Base-by-base conservation (phyloP, 352 stramenopile genomes). In the Phytophthora ramorum region DNA sequence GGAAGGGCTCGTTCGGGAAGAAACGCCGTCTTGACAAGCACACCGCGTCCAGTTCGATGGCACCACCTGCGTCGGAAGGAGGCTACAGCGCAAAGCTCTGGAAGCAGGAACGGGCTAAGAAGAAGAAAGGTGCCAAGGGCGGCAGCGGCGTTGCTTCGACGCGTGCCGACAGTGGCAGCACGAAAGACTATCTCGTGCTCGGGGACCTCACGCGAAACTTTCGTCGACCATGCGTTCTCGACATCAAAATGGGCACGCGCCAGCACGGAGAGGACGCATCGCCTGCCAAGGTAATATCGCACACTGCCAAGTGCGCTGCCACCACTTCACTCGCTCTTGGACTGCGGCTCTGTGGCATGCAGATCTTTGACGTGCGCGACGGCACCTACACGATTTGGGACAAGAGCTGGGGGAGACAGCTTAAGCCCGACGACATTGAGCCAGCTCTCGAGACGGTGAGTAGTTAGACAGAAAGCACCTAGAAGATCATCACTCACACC, bases 201-300 rank as follows among this genome's bases (percentile, higher is more conserved):
- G 79, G 73, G 4, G 83, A 92, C 45, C 78, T 94, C 46, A 94
- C 83, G n/a, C 66, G 71, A 49, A 66, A 73, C 20, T 94, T 91
- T 66, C 53, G 59, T 58, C 66, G 78, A 3, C 85, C 85, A 32
- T 94, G 83, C 55, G 83, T 94, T 16, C 67, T 94, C 8, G 85
- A 94, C 53, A 87, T 94, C 52, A 94, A 94, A 47, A 92, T 94
- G 83, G 85, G 85, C 45, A 92, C 85, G 4, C 74, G 83, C 2
- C 85, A 94, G 56, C 85, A 94, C 47, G 85, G 85, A 47, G 83
- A 82, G 35, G 82, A 94, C 52, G 82, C 85, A 34, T 59, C 82
- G 13, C 79, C 78, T 0, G 83, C 81, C 19, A 94, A 94, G 58
- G 82, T 68, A n/a, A 71, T 69, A 50, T 89, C 82, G 40, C 85